phyloP scores from a whole-genome alignment of 2,329 filamentous ascomycete species.

The Hyphodiscus sp. region DNA sequence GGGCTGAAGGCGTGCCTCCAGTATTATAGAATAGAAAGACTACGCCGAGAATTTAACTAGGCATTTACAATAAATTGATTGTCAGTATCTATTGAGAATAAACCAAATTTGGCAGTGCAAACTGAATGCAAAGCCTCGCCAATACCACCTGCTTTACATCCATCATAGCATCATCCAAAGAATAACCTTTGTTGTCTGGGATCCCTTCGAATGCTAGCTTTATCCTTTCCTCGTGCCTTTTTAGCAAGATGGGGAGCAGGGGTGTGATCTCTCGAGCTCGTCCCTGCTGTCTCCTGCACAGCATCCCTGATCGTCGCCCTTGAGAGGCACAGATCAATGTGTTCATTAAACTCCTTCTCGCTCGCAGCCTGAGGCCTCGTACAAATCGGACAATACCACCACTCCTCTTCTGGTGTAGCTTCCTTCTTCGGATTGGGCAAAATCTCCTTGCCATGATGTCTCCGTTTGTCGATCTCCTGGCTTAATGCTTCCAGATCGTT shows the following conservation, averaged over 20 bases:
- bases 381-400: slow-evolving; percentile 89
- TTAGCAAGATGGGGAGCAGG: slow-evolving; percentile 7
- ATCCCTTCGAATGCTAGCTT: slow-evolving; percentile 1
- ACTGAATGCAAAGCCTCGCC: background rate
- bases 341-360: slow-evolving; percentile 76
- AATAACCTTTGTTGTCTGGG: slow-evolving; percentile 15
- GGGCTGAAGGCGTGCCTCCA: too few relatives aligned
- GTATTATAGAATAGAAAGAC: too few relatives aligned
- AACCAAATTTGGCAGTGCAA: background rate
- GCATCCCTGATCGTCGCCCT: slow-evolving; percentile 78
- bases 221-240: slow-evolving; percentile 9
- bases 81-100: background rate
- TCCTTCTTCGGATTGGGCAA: slow-evolving; percentile 37
- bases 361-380: slow-evolving; percentile 65
- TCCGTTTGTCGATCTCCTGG: slow-evolving; percentile 36
- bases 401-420: slow-evolving; percentile 34
- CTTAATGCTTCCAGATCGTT: slow-evolving; percentile 55
- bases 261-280: slow-evolving; percentile 8
- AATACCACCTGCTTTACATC: background rate
- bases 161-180: slow-evolving; percentile 7
- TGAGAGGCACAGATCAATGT: slow-evolving; percentile 89
- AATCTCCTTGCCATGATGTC: slow-evolving; percentile 47
- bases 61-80: background rate
- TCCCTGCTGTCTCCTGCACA: slow-evolving; percentile 46
- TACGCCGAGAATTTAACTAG: too few relatives aligned